phyloP scores from a whole-genome alignment of 345 rosid genomes.

The Orychophragmus violaceus region DNA sequence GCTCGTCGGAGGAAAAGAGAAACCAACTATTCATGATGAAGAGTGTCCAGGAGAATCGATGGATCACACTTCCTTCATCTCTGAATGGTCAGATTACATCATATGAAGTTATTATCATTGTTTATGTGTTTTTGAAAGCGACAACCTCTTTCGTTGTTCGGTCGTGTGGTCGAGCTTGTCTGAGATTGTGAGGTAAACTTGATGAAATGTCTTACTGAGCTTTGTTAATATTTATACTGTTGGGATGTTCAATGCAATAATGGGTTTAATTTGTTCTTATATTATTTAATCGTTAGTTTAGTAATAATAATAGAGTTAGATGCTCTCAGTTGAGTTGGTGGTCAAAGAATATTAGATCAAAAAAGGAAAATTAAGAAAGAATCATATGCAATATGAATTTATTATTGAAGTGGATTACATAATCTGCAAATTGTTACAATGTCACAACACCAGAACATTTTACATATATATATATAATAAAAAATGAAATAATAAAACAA shows the following conservation, averaged over 20 bases:
- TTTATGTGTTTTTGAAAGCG: not conserved
- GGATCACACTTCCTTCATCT: constrained; percentile 94
- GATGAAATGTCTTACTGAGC: not conserved
- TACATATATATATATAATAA: not conserved
- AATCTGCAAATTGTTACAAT: not conserved
- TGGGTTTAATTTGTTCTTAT: not conserved
- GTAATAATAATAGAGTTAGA: no score
- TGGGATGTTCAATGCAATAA: not conserved
- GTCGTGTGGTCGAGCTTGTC: not conserved
- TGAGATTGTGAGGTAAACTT: not conserved
- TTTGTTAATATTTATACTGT: not conserved
- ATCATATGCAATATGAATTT: not conserved
- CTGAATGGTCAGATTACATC: constrained; percentile 90
- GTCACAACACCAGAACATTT: not conserved
- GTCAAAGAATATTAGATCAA: no score
- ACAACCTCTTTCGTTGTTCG: not conserved
- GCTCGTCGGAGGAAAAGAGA: constrained; percentile 84
- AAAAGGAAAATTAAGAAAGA: no score
- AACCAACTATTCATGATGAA: constrained; percentile 45
- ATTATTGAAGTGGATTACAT: not conserved
- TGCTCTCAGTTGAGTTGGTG: no score
- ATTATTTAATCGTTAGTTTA: not conserved
- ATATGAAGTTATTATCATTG: constrained; percentile 17
- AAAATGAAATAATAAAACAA: constrained; percentile 30
- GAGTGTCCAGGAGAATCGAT: constrained; percentile 91